Evolutionary conservation across 495 filamentous ascomycete species (phyloP), one percentile per base, ranked within the genome.

Genomic region (Lasiosphaeria ovina): DNA sequence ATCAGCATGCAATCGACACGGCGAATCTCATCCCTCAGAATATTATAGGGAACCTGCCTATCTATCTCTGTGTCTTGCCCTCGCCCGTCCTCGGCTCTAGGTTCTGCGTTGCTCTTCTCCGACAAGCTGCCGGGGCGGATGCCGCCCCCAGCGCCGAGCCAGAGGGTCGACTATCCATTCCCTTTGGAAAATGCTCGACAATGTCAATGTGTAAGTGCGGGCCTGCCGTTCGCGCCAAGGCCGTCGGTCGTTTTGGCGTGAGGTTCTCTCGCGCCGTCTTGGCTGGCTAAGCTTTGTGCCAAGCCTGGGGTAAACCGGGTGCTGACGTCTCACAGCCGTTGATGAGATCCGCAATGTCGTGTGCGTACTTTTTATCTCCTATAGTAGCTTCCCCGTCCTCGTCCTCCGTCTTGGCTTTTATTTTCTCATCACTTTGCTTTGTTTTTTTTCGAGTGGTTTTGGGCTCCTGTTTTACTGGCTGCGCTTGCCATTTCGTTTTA

Each of bases 271-370:
- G 12, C 44, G 12, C 44, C 63, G 31, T 63, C 70, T 71, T 73
- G 69, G 70, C 69, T 47, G 61, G 69, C 70, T 67, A 69, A 73
- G 72, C 61, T 62, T 64, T 70, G 53, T 48, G 72, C 72, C 72
- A 74, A 74, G 72, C 60, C 70, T 58, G 60, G 62, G 66, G 63
- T 63, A 65, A 62, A 60, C 52, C 58, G 49, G 34, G 45, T 36
- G 62, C 64, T 74, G 70, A 73, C 69, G 63, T 69, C 59, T 69
- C 60, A 60, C n/a, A 74, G 72, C 60, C 56, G 69, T 73, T 54
- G 59, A 74, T 63, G 72, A 73, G 64, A 71, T 74, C 59, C 72
- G 69, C 57, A 74, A 73, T 73, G 72, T 72, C 63, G 63, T 74
- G 72, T 74, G 66, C 17, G 72, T 72, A 16, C 32, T 34, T 48